Conservation (phyloP, 202 grass and related monocot genomes). For the Saccharum hybrid region DNA sequence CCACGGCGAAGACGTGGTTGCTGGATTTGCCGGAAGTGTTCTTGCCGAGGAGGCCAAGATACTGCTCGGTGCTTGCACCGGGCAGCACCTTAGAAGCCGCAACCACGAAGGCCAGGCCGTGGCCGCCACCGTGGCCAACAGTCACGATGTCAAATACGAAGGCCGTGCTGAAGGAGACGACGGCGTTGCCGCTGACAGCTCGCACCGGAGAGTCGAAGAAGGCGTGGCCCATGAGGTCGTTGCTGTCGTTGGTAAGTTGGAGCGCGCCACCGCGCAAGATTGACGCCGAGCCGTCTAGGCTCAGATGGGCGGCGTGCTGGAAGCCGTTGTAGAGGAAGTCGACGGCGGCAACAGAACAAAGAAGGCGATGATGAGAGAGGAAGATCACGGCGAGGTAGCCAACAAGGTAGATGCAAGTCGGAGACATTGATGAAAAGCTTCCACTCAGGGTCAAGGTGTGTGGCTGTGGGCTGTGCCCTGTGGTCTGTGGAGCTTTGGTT, state of each 20-base stretch:
- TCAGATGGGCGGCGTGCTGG: constrained; percentile 49
- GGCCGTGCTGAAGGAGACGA: constrained; percentile 56
- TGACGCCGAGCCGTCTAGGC: constrained; percentile 44
- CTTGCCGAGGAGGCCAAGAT: constrained; percentile 51
- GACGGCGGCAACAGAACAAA: constrained; percentile 3
- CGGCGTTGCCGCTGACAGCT: constrained; percentile 15
- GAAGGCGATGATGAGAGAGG: constrained; percentile 22
- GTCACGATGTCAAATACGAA: constrained; percentile 64
- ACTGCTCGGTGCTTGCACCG: background rate
- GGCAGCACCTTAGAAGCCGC: constrained; percentile 37
- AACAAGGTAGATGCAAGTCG: background rate
- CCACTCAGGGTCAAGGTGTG: background rate
- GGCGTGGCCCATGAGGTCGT: constrained; percentile 51
- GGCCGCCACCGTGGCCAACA: constrained; percentile 19
- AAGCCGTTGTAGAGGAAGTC: constrained; percentile 66
- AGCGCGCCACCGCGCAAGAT: constrained; percentile 52
- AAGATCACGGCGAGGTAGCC: background rate
- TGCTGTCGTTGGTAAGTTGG: constrained; percentile 66
- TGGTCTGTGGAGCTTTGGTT: background rate
- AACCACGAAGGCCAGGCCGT: constrained; percentile 54
- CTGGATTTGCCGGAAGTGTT: constrained; percentile 46
- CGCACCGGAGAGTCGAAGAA: constrained; percentile 43
- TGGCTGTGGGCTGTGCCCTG: too few species aligned
- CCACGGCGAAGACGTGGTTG: constrained; percentile 64
- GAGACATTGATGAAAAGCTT: constrained; percentile 14